Evolutionary conservation across 2,329 filamentous ascomycete species (phyloP), one percentile per base, ranked within the genome.

Genomic region (Xylaria arbuscula): DNA sequence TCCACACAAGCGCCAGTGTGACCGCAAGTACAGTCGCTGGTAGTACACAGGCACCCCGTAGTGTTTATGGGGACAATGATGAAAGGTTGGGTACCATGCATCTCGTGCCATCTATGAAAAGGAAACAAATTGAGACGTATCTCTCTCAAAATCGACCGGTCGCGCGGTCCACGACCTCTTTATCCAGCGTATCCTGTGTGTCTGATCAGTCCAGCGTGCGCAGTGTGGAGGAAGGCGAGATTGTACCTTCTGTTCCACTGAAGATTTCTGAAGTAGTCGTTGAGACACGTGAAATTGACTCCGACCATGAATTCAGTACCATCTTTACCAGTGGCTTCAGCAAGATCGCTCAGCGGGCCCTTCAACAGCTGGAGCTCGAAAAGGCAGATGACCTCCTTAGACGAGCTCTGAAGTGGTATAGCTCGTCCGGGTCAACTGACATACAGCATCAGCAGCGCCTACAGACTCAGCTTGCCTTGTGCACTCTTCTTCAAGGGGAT

Each of bases 401-500:
- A 64, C 56, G 67, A 54, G 69, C 69, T 19, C 24, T 71, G 54
- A 69, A 67, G 42, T 69, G 69, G 67, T 47, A 71, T 32, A 38
- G 56, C 42, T 64, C 67, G 17, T 69, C 69, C 10, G 61, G 67
- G 17, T 64, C 67, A n/a, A 61, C 67, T 38, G 69, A 71, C 28
- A 28, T 45, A 42, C 32, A 62, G 38, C 69, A 69, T 7, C 38
- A 55, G 19, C 66, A 59, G n/a, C 69, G 38, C 36, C 38, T 71
- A 11, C 69, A 69, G 17, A 67, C 61, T 34, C 69, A 71, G 38
- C 69, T 71, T 63, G 67, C 69, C 2, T 42, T 71, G 15, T 71
- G 69, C 22, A 63, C 22, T 38, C 64, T 71, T 4, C 67, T 71
- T 6, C 67, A 65, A 28, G 69, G 69, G 15, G 67, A 69, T 24